Base-by-base conservation (phyloP, 2,329 filamentous ascomycete species). In the Claviceps sp. region DNA sequence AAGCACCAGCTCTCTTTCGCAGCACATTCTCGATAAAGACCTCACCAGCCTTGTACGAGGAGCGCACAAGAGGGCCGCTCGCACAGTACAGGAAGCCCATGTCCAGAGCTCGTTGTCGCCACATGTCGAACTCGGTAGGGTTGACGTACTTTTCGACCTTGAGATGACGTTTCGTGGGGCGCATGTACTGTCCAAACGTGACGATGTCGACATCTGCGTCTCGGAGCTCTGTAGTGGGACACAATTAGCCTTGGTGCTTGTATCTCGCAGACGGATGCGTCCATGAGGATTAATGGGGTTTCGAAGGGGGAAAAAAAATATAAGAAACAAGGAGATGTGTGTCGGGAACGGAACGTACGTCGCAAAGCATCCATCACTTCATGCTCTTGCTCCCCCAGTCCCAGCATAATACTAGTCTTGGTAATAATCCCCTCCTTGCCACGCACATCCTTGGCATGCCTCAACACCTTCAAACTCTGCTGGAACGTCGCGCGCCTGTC, bases 161-260 rank as follows among this genome's bases (percentile, higher is more conserved):
- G 81, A 98, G 91, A 68, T 98, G 93, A 45, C 91, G 81, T 76
- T 97, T 98, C 4, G 93, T 98, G 1, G 93, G 93, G 11, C 91
- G 87, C 93, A 98, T 98, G 74, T 98, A 98, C 73, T 98, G 93
- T n/a, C 93, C 93, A 60, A 98, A 98, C 0, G 93, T 98, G 53
- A 98, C 89, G 13, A 98, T 89, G 60, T 98, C 93, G 46, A 96
- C 90, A 55, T 87, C 74, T 53, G 82, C 78, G 58, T 83, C 83
- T 53, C 93, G 80, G 13, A 98, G 77, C 66, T 94, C 87, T 81
- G 58, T 16, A 11, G 22, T 10, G 7, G 30, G 19, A 53, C 7
- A 37, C 10, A 5, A n/a, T 45, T 39, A 41, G 38, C 38, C 13
- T 5, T 26, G 10, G n/a, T 47, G 7, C 14, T 22, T 37, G 14